phyloP scores from a whole-genome alignment of 2,329 filamentous ascomycete species.

The Fusarium marasasianum region DNA sequence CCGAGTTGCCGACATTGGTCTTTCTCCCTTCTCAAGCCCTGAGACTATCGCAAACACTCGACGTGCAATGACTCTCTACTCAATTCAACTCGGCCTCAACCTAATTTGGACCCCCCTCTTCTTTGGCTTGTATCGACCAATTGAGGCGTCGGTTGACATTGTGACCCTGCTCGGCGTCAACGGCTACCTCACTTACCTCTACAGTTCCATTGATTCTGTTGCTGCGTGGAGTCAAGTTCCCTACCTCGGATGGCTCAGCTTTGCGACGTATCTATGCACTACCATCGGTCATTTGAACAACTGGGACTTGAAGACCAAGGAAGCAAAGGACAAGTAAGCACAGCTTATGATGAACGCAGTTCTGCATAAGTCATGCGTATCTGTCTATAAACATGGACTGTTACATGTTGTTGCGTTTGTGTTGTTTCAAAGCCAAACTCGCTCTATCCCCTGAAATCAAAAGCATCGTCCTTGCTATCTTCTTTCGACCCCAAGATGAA shows the following conservation, averaged over 20 bases:
- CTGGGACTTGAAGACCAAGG: slow-evolving; percentile 63
- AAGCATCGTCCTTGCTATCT: background rate
- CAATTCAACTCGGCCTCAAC: slow-evolving; percentile 85
- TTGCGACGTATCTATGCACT: slow-evolving; percentile 85
- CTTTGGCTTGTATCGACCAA: slow-evolving; percentile 79
- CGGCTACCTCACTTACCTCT: slow-evolving; percentile 78
- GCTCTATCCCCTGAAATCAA: slow-evolving; percentile 14
- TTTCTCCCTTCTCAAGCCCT: slow-evolving; percentile 64
- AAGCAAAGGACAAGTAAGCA: slow-evolving; percentile 36
- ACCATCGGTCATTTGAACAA: slow-evolving; percentile 74
- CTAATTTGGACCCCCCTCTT: slow-evolving; percentile 93
- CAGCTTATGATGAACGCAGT: slow-evolving; percentile 23
- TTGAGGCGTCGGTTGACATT: slow-evolving; percentile 80
- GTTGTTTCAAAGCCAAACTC: background rate
- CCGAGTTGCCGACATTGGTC: slow-evolving; percentile 73
- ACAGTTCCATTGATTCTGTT: slow-evolving; percentile 76
- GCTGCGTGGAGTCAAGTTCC: slow-evolving; percentile 81
- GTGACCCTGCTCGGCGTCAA: slow-evolving; percentile 76
- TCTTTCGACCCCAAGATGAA: background rate
- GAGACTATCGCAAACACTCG: slow-evolving; percentile 67
- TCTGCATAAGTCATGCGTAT: background rate
- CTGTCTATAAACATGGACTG: background rate
- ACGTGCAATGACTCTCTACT: slow-evolving; percentile 82
- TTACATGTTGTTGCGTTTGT: background rate
- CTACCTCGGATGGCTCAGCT: slow-evolving; percentile 86